Conservation (phyloP, 2,329 filamentous ascomycete genomes). For the Ophiostoma populinum region DNA sequence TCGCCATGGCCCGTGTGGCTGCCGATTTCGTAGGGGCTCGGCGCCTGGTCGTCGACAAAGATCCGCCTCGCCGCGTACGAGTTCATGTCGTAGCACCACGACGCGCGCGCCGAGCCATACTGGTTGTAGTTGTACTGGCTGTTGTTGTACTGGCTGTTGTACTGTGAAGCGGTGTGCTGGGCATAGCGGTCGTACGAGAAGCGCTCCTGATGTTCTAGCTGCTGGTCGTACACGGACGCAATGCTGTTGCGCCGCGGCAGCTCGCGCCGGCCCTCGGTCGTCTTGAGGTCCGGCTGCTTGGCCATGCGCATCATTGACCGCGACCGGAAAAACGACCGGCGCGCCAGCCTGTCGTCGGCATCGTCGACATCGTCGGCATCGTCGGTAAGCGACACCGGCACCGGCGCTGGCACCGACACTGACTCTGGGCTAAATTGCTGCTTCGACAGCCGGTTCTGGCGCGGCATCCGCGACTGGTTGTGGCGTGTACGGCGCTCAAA, state of each 20-base stretch:
- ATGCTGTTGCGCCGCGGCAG: conserved; percentile 15
- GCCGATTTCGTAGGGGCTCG: conserved; percentile 12
- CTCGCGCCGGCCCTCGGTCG: neutral
- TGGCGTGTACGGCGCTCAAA: conserved; percentile 8
- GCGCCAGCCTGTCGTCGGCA: neutral
- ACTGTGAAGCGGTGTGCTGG: no score
- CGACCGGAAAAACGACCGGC: conserved; percentile 3
- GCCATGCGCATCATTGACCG: neutral
- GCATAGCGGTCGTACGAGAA: conserved; percentile 2
- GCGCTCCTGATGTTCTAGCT: no score
- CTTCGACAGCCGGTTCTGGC: neutral
- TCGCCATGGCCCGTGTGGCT: neutral
- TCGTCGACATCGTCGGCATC: no score
- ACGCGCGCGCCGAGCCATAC: no score
- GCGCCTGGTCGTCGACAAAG: conserved; percentile 19
- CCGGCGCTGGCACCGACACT: no score
- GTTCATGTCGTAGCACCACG: conserved; percentile 25
- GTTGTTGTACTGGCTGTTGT: no score
- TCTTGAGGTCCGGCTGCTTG: neutral
- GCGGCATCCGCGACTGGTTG: conserved; percentile 1
- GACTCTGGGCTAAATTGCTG: no score
- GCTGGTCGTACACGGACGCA: conserved; percentile 12
- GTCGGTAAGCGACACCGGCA: no score
- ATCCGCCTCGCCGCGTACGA: conserved; percentile 29
- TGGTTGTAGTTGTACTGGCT: no score